Evolutionary conservation across 768 basidiomycete genomes (phyloP).

Genomic region (Rhodotorula kratochvilovae): DNA sequence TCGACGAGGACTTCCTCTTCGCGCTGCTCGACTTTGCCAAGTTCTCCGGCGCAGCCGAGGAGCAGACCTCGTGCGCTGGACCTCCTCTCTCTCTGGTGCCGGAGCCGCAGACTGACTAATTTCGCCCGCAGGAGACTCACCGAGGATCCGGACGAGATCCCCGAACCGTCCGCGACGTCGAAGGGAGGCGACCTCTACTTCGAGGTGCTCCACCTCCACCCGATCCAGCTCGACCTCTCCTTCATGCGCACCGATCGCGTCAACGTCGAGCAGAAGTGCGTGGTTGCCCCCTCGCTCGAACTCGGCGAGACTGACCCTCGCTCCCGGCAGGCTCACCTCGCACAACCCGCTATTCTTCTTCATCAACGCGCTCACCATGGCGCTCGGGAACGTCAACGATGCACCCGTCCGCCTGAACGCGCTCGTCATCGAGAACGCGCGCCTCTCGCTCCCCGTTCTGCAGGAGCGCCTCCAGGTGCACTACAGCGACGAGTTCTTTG

Average conservation of each 20-base stretch:
- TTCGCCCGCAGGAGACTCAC: constrained; percentile 40
- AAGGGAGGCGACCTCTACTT: constrained; percentile 76
- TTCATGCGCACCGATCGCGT: constrained; percentile 96
- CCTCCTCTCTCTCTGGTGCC: accelerated
- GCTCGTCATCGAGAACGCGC: constrained; percentile 88
- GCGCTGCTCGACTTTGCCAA: constrained; percentile 86
- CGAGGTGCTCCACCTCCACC: constrained; percentile 89
- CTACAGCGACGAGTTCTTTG: constrained; percentile 85
- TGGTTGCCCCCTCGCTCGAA: neutral
- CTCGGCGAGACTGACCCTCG: neutral
- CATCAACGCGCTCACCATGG: constrained; percentile 91
- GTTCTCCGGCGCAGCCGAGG: constrained; percentile 81
- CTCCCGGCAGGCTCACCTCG: constrained; percentile 42
- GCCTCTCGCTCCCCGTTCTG: constrained; percentile 75
- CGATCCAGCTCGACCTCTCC: constrained; percentile 82
- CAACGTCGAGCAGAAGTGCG: constrained; percentile 88
- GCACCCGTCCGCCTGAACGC: constrained; percentile 92
- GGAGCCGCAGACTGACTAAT: neutral
- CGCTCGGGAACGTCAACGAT: constrained; percentile 92
- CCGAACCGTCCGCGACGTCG: constrained; percentile 48
- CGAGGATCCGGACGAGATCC: constrained; percentile 62
- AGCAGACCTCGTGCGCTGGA: constrained; percentile 44
- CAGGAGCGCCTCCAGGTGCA: constrained; percentile 80
- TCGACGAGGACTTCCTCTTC: constrained; percentile 95
- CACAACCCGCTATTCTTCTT: constrained; percentile 89